Base-by-base conservation (phyloP, 2,329 filamentous ascomycete genomes). In the Diplodia sapinea region DNA sequence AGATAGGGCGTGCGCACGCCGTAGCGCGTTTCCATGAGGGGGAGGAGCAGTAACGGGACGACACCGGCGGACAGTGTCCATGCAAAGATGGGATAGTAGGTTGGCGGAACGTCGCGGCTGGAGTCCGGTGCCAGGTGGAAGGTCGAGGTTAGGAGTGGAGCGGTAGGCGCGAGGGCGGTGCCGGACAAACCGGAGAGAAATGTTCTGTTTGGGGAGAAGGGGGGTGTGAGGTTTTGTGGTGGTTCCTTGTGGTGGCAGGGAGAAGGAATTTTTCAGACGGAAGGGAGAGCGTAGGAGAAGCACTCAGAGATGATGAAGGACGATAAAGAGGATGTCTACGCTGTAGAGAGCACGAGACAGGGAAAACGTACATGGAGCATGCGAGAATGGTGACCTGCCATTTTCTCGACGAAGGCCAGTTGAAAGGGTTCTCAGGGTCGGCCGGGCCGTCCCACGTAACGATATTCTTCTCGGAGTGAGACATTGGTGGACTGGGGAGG, bases 1-100 rank as follows among this genome's bases (percentile, higher is more conserved):
- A 67, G 23, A 36, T 62, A 67, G 17, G 55, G 54, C 13, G 20
- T n/a, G 64, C 74, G 69, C 8, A 79, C 72, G 15, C 79, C 78
- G 54, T 75, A 71, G 56, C n/a, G n/a, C 43, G 79, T 77, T 69
- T 80, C 79, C 70, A 80, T 75, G 23, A 80, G 61, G 2, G 79
- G 77, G 8, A 80, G 68, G 23, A 73, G 72, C 13, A 78, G 65
- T 49, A 80, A 71, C 59, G 79, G 75, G 68, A 79, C 75, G 13
- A 79, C 33, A 2, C 74, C 76, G 7, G 78, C 79, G 26, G 78
- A 77, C 2, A 79, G 40, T 23, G 72, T 76, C 79, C 79, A 80
- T 50, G 72, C 74, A 2, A 74, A 73, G 33, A 79, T 73, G 8
- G 75, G 70, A 77, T 77, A 80, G 73, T 78, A 80, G 55, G 74